phyloP scores from a whole-genome alignment of 2,329 filamentous ascomycete genomes.

The Talaromyces sp. region DNA sequence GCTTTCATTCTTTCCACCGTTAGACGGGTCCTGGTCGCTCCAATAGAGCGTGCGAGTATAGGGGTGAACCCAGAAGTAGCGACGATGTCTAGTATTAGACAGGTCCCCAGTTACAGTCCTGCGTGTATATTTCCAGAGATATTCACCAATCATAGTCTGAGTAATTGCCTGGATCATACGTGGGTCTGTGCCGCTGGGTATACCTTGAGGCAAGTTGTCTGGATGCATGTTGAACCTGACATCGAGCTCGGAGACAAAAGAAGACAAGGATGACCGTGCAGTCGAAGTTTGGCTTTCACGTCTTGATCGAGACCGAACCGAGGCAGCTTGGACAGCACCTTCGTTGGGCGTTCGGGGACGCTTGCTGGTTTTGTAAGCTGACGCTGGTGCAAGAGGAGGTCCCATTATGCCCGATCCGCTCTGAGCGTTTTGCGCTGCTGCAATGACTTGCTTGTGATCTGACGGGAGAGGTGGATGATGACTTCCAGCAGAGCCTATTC shows the following conservation, averaged over 20 bases:
- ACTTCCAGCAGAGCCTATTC: conserved; percentile 35
- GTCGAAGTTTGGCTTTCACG: conserved; percentile 42
- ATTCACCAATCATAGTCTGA: conserved; percentile 99
- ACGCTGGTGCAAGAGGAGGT: conserved; percentile 77
- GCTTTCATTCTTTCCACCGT: conserved; percentile 70
- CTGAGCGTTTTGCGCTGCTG: conserved; percentile 57
- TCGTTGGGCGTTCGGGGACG: conserved; percentile 29
- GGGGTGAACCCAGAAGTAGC: conserved; percentile 99
- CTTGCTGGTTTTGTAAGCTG: conserved; percentile 56
- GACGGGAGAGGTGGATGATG: conserved; percentile 67
- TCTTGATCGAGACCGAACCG: conserved; percentile 12
- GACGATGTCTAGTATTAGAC: conserved; percentile 82
- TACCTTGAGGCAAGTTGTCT: conserved; percentile 51
- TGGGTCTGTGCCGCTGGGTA: conserved; percentile 75
- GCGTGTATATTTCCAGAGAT: conserved; percentile 97
- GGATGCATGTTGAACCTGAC: conserved; percentile 74
- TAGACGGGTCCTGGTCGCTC: conserved; percentile 83
- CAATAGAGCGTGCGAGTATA: conserved; percentile 96
- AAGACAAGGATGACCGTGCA: conserved; percentile 82
- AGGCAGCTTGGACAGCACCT: background rate
- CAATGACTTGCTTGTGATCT: conserved; percentile 80
- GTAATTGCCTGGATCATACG: conserved; percentile 99
- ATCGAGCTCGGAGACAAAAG: conserved; percentile 91
- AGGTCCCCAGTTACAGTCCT: conserved; percentile 85
- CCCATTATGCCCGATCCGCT: conserved; percentile 59